Conservation (phyloP, 768 basidiomycete genomes). For the Hortiboletus flavorubellus region DNA sequence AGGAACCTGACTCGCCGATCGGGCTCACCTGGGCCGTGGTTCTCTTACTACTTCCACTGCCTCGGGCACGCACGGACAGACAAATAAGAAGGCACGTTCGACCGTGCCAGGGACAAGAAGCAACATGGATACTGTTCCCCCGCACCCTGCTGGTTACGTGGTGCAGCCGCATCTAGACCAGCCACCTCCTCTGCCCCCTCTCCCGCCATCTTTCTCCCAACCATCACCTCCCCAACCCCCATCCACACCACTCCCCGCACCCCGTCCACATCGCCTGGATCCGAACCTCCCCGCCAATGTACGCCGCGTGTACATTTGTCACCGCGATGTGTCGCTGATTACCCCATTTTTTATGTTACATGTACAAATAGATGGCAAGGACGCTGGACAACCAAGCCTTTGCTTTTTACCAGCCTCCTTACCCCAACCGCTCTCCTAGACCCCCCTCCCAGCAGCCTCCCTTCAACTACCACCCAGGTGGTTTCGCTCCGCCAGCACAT, state of each 20-base stretch:
- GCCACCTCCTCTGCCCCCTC: constrained; percentile 50
- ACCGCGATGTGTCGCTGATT: constrained; percentile 11
- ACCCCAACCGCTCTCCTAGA: constrained; percentile 25
- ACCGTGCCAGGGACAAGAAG: not conserved
- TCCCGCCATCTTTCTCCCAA: constrained; percentile 28
- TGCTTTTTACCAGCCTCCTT: constrained; percentile 23
- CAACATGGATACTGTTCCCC: constrained; percentile 27
- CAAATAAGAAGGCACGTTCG: too few species aligned
- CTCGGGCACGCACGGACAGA: too few species aligned
- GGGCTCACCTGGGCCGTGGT: too few species aligned
- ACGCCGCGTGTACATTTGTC: constrained; percentile 29
- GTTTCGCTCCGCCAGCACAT: constrained; percentile 11
- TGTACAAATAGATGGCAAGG: constrained; percentile 55
- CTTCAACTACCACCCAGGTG: constrained; percentile 15
- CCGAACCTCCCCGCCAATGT: constrained; percentile 62
- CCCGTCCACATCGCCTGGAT: constrained; percentile 61
- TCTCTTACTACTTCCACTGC: too few species aligned
- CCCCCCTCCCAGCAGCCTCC: constrained; percentile 18
- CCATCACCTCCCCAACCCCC: constrained; percentile 28
- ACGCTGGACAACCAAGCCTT: constrained; percentile 50
- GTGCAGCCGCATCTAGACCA: constrained; percentile 5
- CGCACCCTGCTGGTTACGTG: constrained; percentile 14
- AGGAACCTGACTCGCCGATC: too few species aligned
- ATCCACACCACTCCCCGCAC: constrained; percentile 59
- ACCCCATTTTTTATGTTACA: constrained; percentile 25